A percentile compares a stretch with the other conserved stretches of the same genome.
phyloP scores from a whole-genome alignment of 179 eudicot genomes.

The Gypsophila paniculata region DNA sequence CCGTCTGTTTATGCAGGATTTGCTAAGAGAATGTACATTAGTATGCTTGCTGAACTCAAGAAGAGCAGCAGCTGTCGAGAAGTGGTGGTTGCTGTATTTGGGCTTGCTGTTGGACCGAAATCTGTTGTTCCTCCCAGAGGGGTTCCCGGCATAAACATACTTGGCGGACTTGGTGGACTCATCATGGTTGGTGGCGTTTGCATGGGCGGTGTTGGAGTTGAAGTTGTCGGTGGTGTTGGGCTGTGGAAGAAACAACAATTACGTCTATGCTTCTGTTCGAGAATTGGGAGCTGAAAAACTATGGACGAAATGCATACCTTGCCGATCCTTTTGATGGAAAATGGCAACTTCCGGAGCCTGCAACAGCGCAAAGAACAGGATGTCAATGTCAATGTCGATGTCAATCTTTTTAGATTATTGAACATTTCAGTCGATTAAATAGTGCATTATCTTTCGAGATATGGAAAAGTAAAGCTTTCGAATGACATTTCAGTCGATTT shows the following conservation, averaged over 20 bases:
- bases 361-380: constrained; percentile 19
- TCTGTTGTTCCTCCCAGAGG: constrained; percentile 33
- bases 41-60: constrained; percentile 39
- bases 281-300: neutral
- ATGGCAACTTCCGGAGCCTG: constrained; percentile 73
- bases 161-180: constrained; percentile 56
- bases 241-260: constrained; percentile 28
- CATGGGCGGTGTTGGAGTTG: constrained; percentile 29
- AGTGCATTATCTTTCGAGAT: neutral
- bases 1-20: constrained; percentile 34
- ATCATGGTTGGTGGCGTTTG: constrained; percentile 32
- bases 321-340: constrained; percentile 39
- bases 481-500: neutral
- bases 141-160: constrained; percentile 22
- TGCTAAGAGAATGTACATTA: constrained; percentile 37
- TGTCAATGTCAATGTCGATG: constrained; percentile 1
- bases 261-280: neutral
- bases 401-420: neutral
- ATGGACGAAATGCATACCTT: constrained; percentile 28
- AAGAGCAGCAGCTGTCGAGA: constrained; percentile 33
- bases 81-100: constrained; percentile 46
- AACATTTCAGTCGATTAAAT: neutral
- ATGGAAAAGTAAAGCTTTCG: neutral
- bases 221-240: constrained; percentile 34
- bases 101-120: constrained; percentile 51